phyloP scores from a whole-genome alignment of 2,329 filamentous ascomycete species.

The Fusarium sp. region DNA sequence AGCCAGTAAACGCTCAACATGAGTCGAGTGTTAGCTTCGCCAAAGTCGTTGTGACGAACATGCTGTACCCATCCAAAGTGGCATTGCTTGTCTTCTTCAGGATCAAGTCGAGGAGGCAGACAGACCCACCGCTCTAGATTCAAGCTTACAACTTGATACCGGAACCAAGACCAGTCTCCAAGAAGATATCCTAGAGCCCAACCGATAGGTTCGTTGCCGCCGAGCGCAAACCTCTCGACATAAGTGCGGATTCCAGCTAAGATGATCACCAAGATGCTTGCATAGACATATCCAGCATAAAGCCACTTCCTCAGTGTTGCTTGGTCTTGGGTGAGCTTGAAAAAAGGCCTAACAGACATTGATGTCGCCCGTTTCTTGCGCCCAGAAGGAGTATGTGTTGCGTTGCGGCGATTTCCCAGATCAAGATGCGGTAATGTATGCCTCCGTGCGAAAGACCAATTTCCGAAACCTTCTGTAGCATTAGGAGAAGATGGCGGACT shows the following conservation, averaged over 20 bases:
- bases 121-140: conserved; percentile 82
- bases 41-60: conserved; percentile 73
- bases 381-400: conserved; percentile 71
- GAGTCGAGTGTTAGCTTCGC: conserved; percentile 85
- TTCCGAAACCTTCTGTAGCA: conserved; percentile 34
- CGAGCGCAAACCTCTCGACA: conserved; percentile 75
- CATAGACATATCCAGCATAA: conserved; percentile 85
- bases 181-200: conserved; percentile 94
- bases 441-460: conserved; percentile 52
- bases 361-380: conserved; percentile 75
- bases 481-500: conserved; percentile 39
- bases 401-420: conserved; percentile 54
- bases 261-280: conserved; percentile 73
- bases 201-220: conserved; percentile 83
- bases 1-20: conserved; percentile 81
- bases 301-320: conserved; percentile 83
- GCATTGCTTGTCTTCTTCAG: conserved; percentile 56
- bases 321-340: conserved; percentile 83
- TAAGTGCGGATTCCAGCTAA: conserved; percentile 79
- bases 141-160: conserved; percentile 76
- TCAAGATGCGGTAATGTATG: conserved; percentile 67
- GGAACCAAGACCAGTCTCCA: conserved; percentile 79
- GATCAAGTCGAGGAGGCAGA: conserved; percentile 66
- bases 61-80: conserved; percentile 73
- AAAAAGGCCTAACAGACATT: conserved; percentile 76